Conservation (phyloP, 1,284 basidiomycete genomes). For the Ganoderma meredithae region DNA sequence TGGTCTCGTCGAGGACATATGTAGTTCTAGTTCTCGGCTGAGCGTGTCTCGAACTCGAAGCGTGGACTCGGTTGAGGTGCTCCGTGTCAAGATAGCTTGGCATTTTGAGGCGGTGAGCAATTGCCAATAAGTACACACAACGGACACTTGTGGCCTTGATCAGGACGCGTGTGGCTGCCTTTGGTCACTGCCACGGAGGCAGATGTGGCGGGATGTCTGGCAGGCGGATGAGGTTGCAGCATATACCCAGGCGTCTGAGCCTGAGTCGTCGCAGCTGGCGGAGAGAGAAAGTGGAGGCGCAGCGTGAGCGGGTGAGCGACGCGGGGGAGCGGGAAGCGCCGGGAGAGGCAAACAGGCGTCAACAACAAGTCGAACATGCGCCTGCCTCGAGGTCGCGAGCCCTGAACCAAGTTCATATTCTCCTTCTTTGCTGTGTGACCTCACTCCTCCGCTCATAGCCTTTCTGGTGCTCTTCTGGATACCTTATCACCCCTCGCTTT, state of each 20-base stretch:
- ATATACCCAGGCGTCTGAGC: not conserved
- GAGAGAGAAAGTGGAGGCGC: not conserved
- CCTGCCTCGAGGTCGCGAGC: slow-evolving; percentile 24
- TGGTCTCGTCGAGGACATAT: not conserved
- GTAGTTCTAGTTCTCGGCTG: not conserved
- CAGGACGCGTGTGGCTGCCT: not conserved
- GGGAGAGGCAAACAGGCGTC: slow-evolving; percentile 30
- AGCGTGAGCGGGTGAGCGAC: not conserved
- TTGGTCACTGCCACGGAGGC: slow-evolving; percentile 2
- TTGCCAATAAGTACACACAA: too few relatives aligned
- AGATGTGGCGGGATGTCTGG: not conserved
- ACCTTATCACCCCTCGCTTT: slow-evolving; percentile 22
- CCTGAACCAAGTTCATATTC: slow-evolving; percentile 22
- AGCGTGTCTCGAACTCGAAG: not conserved
- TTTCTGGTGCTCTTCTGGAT: slow-evolving; percentile 27
- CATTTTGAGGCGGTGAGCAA: too few relatives aligned
- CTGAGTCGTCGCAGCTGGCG: not conserved
- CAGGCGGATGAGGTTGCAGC: not conserved
- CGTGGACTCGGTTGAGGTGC: too few relatives aligned
- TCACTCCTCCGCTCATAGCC: slow-evolving; percentile 27
- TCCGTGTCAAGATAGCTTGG: too few relatives aligned
- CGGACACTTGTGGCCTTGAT: not conserved
- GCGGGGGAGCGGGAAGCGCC: slow-evolving; percentile 42
- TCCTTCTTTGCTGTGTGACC: slow-evolving; percentile 30
- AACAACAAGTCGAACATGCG: slow-evolving; percentile 35